phyloP scores from a whole-genome alignment of 2,329 filamentous ascomycete species.

The Xylaria multiplex region DNA sequence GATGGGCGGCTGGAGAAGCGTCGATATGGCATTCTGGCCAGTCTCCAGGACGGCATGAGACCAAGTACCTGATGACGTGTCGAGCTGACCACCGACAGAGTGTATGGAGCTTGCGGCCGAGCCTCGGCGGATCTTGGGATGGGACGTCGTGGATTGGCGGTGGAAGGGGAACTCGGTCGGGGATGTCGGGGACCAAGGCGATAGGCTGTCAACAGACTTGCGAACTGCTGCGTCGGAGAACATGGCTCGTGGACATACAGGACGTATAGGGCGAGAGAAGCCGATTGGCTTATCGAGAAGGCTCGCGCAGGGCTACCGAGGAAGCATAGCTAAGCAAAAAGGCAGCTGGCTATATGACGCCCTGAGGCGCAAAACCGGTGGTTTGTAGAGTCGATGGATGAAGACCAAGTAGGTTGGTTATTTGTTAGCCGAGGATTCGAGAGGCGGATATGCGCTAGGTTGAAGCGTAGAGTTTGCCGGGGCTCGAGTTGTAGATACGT shows the following conservation, averaged over 20 bases:
- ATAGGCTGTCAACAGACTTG: slow-evolving; percentile 73
- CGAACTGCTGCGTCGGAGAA: slow-evolving; percentile 67
- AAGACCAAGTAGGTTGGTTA: not conserved
- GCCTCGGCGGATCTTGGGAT: slow-evolving; percentile 70
- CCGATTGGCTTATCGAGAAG: slow-evolving; percentile 52
- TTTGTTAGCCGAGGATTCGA: slow-evolving; percentile 9
- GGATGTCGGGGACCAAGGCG: slow-evolving; percentile 62
- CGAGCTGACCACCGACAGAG: slow-evolving; percentile 85
- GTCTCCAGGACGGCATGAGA: slow-evolving; percentile 71
- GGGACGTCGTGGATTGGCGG: slow-evolving; percentile 61
- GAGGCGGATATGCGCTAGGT: slow-evolving; percentile 2
- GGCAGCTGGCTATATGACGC: slow-evolving; percentile 16
- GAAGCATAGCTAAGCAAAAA: slow-evolving; percentile 58
- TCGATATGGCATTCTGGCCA: slow-evolving; percentile 94
- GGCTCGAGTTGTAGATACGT: not conserved
- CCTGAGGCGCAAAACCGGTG: slow-evolving; percentile 13
- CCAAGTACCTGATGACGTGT: slow-evolving; percentile 69
- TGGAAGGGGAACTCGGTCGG: slow-evolving; percentile 68
- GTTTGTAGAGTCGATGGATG: not conserved
- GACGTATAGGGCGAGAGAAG: slow-evolving; percentile 46
- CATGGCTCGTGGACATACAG: slow-evolving; percentile 58
- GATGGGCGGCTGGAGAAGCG: slow-evolving; percentile 89
- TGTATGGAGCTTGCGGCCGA: slow-evolving; percentile 89
- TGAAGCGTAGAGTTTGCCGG: not conserved
- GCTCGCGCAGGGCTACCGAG: slow-evolving; percentile 55